phyloP scores from a whole-genome alignment of 495 filamentous ascomycete species.

The Bryoglossum gracile region DNA sequence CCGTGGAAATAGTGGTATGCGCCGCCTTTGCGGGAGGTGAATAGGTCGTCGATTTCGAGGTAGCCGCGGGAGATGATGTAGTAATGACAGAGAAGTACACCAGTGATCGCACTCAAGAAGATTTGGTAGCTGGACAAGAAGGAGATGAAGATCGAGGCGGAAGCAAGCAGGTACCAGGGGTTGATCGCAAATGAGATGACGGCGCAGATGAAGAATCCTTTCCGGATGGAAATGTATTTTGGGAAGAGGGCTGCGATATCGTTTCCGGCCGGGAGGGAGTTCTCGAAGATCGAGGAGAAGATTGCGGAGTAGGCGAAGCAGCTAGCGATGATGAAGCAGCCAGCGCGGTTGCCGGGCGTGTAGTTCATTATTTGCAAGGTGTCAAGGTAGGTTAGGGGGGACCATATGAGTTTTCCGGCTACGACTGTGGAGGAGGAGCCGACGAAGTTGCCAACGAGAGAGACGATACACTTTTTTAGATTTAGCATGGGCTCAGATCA shows the following conservation, averaged over 20 bases:
- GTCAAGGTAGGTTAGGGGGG: slow-evolving; percentile 32
- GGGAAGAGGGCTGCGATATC: slow-evolving; percentile 41
- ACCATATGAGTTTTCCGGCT: slow-evolving; percentile 35
- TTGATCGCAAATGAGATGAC: slow-evolving; percentile 39
- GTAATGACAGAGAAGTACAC: slow-evolving; percentile 29
- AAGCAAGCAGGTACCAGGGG: slow-evolving; percentile 46
- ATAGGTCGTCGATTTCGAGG: slow-evolving; percentile 36
- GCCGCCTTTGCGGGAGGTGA: slow-evolving; percentile 23
- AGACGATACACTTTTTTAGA: slow-evolving; percentile 15
- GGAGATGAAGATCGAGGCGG: slow-evolving; percentile 41
- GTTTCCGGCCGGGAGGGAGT: slow-evolving; percentile 31
- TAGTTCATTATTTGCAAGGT: slow-evolving; percentile 27
- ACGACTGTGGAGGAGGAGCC: slow-evolving; percentile 30
- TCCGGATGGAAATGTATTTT: slow-evolving; percentile 42
- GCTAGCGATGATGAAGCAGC: slow-evolving; percentile 38
- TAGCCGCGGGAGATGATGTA: slow-evolving; percentile 32
- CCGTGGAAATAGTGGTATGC: slow-evolving; percentile 37
- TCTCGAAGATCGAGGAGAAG: slow-evolving; percentile 28
- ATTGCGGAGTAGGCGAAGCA: slow-evolving; percentile 30
- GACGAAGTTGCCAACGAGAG: slow-evolving; percentile 34
- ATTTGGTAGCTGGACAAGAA: slow-evolving; percentile 45
- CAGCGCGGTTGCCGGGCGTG: slow-evolving; percentile 30
- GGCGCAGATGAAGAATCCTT: slow-evolving; percentile 39
- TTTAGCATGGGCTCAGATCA: too few species aligned
- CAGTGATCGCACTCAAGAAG: slow-evolving; percentile 37